A percentile compares a stretch with the other conserved stretches of the same genome.
These are phyloP conservation scores for Aspergillus carbonarius DNA, from an alignment of 2,329 filamentous ascomycete genomes.

Conservation along the genomic window DNA sequence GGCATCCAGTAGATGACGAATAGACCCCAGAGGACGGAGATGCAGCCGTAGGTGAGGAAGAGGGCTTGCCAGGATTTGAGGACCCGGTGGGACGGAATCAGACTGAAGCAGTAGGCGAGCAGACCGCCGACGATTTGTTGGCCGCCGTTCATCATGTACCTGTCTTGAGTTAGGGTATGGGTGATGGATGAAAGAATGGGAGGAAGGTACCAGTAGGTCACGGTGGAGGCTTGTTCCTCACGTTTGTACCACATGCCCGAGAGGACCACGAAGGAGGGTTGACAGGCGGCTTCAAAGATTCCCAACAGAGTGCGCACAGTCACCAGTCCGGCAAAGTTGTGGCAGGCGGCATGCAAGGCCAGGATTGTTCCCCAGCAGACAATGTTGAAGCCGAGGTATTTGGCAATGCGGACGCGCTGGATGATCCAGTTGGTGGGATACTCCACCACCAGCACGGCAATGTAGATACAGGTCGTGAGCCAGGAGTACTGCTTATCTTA, in stretches of 20 bases:
- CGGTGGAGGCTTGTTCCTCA: constrained; percentile 64
- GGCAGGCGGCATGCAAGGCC: constrained; percentile 61
- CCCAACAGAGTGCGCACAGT: constrained; percentile 65
- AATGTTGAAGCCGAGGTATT: constrained; percentile 65
- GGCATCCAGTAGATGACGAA: constrained; percentile 66
- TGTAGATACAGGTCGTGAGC: constrained; percentile 73
- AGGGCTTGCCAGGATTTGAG: constrained; percentile 68
- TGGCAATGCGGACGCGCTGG: constrained; percentile 64
- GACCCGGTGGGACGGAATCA: constrained; percentile 51
- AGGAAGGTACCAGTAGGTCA: constrained; percentile 62
- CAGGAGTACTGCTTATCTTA: constrained; percentile 68
- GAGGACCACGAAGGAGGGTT: constrained; percentile 67
- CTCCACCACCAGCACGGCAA: constrained; percentile 68
- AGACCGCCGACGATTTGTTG: constrained; percentile 73
- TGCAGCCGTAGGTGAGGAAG: constrained; percentile 64
- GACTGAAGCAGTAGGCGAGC: constrained; percentile 57
- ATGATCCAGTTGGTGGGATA: constrained; percentile 69
- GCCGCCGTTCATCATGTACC: constrained; percentile 73
- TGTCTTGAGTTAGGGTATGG: constrained; percentile 12
- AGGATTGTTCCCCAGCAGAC: constrained; percentile 63
- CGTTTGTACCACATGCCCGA: constrained; percentile 70
- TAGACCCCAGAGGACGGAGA: constrained; percentile 63
- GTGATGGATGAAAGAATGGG: not conserved
- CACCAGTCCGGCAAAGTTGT: constrained; percentile 60
- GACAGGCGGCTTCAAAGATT: constrained; percentile 69